Conservation (phyloP, 441 rosid genomes). For the Populus trichocarpa region DNA sequence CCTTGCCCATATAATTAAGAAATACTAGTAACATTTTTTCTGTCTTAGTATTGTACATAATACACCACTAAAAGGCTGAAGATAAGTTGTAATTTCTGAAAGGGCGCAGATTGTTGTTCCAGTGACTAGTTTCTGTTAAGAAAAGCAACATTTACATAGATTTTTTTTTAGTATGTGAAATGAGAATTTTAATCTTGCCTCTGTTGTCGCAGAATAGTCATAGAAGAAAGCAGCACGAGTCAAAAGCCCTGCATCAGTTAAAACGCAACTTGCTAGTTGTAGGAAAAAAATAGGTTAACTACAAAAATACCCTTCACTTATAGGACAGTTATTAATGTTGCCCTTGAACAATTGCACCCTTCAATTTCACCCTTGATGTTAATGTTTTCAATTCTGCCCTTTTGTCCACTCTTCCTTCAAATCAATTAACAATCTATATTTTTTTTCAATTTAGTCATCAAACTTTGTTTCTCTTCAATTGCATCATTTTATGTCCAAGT, state of each 20-base stretch:
- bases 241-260: conserved; percentile 24
- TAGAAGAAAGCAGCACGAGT: conserved; percentile 26
- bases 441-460: no score
- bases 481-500: no score
- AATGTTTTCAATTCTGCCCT: no score
- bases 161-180: not conserved
- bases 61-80: not conserved
- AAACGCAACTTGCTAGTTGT: not conserved
- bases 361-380: no score
- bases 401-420: no score
- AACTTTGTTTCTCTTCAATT: no score
- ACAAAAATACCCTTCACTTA: not conserved
- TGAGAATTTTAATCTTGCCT: conserved; percentile 39
- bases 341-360: no score
- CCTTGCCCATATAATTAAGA: not conserved
- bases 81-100: not conserved
- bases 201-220: conserved; percentile 46
- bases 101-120: not conserved
- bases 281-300: not conserved
- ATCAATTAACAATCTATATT: no score
- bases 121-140: not conserved
- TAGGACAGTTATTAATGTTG: no score
- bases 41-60: no score
- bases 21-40: no score
- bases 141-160: not conserved